Evolutionary conservation across 148 eudicot species (phyloP).

Genomic region (Amaranthus palmeri): DNA sequence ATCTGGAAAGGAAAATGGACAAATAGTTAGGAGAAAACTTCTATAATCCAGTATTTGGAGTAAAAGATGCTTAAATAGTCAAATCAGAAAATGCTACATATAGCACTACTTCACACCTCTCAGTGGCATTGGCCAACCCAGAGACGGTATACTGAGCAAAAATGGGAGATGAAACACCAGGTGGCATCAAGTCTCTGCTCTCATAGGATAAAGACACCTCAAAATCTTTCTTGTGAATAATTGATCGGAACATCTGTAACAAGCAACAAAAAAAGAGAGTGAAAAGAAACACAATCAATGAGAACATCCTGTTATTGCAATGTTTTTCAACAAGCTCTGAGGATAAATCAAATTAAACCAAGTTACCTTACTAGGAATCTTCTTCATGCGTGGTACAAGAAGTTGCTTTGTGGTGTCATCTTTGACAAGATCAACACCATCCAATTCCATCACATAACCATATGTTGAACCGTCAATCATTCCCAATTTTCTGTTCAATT

Average conservation of each 20-base stretch:
- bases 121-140: conserved; percentile 81
- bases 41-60: background rate
- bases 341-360: background rate
- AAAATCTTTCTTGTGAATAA: conserved; percentile 77
- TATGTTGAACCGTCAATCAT: conserved; percentile 93
- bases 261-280: conserved; percentile 6
- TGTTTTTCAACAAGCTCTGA: background rate
- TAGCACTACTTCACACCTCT: conserved; percentile 50
- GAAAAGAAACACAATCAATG: background rate
- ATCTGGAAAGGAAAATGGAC: conserved; percentile 35
- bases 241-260: conserved; percentile 74
- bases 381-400: conserved; percentile 82
- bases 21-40: background rate
- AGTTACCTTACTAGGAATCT: conserved; percentile 84
- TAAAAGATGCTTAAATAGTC: background rate
- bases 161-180: conserved; percentile 57
- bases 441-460: conserved; percentile 79
- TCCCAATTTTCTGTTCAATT: conserved; percentile 90
- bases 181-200: conserved; percentile 63
- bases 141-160: conserved; percentile 70
- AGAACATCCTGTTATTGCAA: background rate
- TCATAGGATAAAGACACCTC: conserved; percentile 83
- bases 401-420: conserved; percentile 75
- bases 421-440: conserved; percentile 68
- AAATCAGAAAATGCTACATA: conserved; percentile 15